Evolutionary conservation across 163 green algal genomes (phyloP).

Genomic region (Volvox carteri): DNA sequence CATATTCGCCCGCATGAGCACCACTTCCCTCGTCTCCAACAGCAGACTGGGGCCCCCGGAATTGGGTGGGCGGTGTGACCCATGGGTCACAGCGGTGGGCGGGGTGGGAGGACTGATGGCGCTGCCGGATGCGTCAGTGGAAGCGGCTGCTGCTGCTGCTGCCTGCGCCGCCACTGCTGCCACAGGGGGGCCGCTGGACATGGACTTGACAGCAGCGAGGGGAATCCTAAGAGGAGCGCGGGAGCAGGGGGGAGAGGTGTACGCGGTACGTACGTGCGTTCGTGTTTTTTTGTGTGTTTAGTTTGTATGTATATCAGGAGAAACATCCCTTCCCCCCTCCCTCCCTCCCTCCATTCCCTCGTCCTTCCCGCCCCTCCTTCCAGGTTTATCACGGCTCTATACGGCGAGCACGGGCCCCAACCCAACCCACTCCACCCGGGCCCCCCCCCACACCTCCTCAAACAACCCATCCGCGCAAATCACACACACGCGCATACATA

Average conservation of each 20-base stretch:
- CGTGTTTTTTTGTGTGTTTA: not conserved
- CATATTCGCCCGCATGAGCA: conserved; percentile 84
- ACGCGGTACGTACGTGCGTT: not conserved
- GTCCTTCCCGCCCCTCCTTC: not conserved
- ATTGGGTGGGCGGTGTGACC: not conserved
- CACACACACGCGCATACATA: not conserved
- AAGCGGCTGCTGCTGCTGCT: not conserved
- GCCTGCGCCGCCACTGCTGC: conserved; percentile 2
- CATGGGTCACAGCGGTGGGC: not conserved
- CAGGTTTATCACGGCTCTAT: too few species aligned
- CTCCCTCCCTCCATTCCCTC: not conserved
- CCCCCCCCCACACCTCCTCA: too few species aligned
- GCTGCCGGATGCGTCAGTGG: not conserved
- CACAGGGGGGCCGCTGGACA: conserved; percentile 24
- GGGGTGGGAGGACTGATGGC: not conserved
- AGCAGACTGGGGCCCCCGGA: conserved; percentile 2
- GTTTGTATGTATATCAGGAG: not conserved
- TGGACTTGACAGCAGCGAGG: not conserved
- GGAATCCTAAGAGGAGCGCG: conserved; percentile 19
- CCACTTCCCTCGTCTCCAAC: conserved; percentile 38
- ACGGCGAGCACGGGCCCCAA: too few species aligned
- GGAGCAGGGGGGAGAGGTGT: not conserved
- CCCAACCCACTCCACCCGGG: too few species aligned
- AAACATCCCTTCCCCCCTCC: not conserved
- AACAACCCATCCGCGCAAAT: too few species aligned